Base-by-base conservation (phyloP, 257 asterid species). In the Oldenlandia corymbosa region DNA sequence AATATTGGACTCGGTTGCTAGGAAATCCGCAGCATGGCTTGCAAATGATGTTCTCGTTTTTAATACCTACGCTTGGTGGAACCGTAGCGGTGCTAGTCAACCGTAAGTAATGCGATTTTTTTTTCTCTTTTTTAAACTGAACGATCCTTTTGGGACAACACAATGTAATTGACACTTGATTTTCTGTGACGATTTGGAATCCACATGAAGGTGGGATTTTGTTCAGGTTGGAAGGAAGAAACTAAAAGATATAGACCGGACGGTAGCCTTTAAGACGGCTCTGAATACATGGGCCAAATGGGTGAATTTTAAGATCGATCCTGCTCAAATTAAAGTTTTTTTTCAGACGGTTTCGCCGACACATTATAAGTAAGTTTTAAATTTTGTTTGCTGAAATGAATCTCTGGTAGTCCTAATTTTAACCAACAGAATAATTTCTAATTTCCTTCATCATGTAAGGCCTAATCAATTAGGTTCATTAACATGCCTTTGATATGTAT, bases 291-390 rank as follows among this genome's bases (percentile, higher is more conserved):
- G 97, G 97, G 95, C 88, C 7, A 41, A 17, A 2, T 90, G 96
- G 97, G 88, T 88, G n/a, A 86, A 90, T 58, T 5, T 70, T 66
- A 78, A 77, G 63, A 49, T 85, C 42, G 75, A 85, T 61, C 95
- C 93, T 21, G 7, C 80, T 57, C 78, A 58, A 51, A 77, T 85
- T 30, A 76, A 60, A 34, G 80, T 90, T 52, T 85, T 88, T 83
- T 90, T 85, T 71, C 95, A 90, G 72, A 95, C 96, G 8, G 74
- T 84, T 39, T 90, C 97, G 34, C 97, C 95, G 1, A 71, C 96
- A 28, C 97, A 90, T 69, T 90, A 90, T 85, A 85, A 85, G 95
- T 87, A 57, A 26, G 36, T 54, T 18, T 10, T 32, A 7, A 39
- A 39, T 39, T 7, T 39, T 39, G 37, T 7, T 34, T 34, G 7